Base-by-base conservation (phyloP, 768 basidiomycete genomes). In the Pisolithus tinctorius region DNA sequence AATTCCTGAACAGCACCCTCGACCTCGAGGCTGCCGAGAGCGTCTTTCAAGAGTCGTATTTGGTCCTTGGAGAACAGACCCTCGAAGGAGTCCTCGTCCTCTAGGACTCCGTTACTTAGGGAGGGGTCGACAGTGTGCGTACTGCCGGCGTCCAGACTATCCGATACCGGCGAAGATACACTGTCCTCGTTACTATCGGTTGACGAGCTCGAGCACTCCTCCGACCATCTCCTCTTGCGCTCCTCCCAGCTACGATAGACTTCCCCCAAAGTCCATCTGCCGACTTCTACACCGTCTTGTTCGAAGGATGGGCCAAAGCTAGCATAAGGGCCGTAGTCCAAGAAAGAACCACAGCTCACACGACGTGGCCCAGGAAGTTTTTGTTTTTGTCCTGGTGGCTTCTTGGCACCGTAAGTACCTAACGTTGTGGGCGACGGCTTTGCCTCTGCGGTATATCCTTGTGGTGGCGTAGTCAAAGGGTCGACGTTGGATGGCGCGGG, bases 221-320 rank as follows among this genome's bases (percentile, higher is more conserved):
- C 52, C 49, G 57, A 34, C 62, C 65, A 56, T 68, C 49, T 47
- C 55, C 59, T 63, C 55, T 60, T 70, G 63, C 73, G 72, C 55
- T 76, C 70, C 40, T 78, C 74, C 55, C 75, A 74, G 54, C 71
- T 71, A 64, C 73, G 82, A 26, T 83, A 65, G 10, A 82, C 66
- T 62, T 86, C 79, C 13, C 80, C 82, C 50, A 91, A 72, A 47
- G 77, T 72, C 2, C 71, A 65, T 49, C 80, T 74, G 4, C 88
- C 88, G 6, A 90, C 69, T 59, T 87, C 79, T 45, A 79, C 76
- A n/a, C 83, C 83, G 52, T 87, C 83, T 56, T 88, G 84, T 53
- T 88, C 86, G 63, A 87, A 91, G 9, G 75, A 71, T 1, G 89
- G 89, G 0, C 89, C 88, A 66, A 92, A 92, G 60, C 79, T 84